Base-by-base conservation (phyloP, 257 asterid genomes). In the Prunella vulgaris region DNA sequence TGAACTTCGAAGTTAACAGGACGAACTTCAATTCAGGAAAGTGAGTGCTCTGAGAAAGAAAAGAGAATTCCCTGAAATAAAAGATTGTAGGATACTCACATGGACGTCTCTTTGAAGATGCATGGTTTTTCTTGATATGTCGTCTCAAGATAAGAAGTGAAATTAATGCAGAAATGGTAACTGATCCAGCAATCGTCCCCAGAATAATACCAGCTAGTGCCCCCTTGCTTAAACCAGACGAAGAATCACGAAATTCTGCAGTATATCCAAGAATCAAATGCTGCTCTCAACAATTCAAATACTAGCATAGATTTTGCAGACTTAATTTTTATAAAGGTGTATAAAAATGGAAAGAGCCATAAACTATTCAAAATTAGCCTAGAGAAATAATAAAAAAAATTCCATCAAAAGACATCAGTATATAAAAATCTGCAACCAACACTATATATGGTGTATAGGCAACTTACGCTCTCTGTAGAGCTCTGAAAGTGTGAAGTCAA, bases 131-230 rank as follows among this genome's bases (percentile, higher is more conserved):
- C 82, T 60, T 78, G 68, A 78, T 42, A 73, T 83, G 73, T 18
- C 77, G 79, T 75, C 84, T 89, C 82, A 87, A 60, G 78, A 94
- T 76, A 68, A 92, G 46, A 54, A 94, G 75, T 0, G 93, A 69
- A 60, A 86, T 83, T 18, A 84, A 28, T 59, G 97, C 96, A 62
- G 99, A 68, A 20, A 91, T 46, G 1, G 82, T 76, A 76, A 83
- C 85, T 22, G 97, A 78, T 70, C 92, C 97, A 57, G 92, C 99
- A 67, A 91, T 76, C 1, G 90, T 79, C 69, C 98, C 99, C 56
- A 86, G 67, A 74, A 89, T 80, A 65, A 91, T 75, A 64, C 99
- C 97, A 54, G 83, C 97, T 53, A 94, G 40, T 12, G 92, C 95
- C 57, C 97, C 97, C 78, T 80, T 89, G 88, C 95, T 89, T 75